These are phyloP conservation scores for Zygoascus hellenicus DNA, from an alignment of 1,139 yeast species.

Conservation along the genomic window DNA sequence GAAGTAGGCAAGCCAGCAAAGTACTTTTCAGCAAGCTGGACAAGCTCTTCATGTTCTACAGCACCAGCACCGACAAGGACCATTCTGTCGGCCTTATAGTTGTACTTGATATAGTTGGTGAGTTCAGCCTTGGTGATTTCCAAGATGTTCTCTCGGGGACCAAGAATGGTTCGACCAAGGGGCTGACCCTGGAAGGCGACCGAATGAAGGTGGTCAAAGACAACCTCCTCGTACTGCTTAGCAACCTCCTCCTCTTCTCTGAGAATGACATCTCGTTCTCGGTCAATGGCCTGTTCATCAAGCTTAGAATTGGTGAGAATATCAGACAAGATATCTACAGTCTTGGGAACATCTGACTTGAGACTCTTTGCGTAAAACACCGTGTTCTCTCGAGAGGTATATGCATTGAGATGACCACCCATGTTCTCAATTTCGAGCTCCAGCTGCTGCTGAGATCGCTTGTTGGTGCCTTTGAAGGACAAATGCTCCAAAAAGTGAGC, in stretches of 20 bases:
- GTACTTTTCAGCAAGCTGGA: conserved; percentile 63
- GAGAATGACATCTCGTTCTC: conserved; percentile 91
- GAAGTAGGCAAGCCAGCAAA: conserved; percentile 74
- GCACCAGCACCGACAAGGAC: conserved; percentile 95
- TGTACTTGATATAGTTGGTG: conserved; percentile 69
- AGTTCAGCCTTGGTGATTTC: conserved; percentile 74
- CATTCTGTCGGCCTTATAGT: conserved; percentile 96
- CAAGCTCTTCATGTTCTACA: conserved; percentile 80
- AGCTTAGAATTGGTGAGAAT: conserved; percentile 80
- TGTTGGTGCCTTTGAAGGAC: conserved; percentile 89
- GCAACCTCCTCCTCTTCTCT: conserved; percentile 98
- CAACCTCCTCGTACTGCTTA: conserved; percentile 96
- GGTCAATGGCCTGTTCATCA: conserved; percentile 80
- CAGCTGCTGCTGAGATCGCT: conserved; percentile 73
- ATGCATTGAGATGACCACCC: conserved; percentile 96
- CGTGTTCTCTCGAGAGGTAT: conserved; percentile 94
- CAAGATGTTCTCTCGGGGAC: conserved; percentile 84
- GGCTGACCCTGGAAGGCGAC: conserved; percentile 89
- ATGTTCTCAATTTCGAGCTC: conserved; percentile 93
- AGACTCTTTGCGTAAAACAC: conserved; percentile 92
- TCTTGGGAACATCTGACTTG: conserved; percentile 70
- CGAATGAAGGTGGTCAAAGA: conserved; percentile 93
- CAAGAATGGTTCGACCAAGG: conserved; percentile 93
- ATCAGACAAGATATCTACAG: conserved; percentile 85
- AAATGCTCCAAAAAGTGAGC: conserved; percentile 96